Evolutionary conservation across 768 basidiomycete species (phyloP).

Genomic region (Butyriboletus loyo): DNA sequence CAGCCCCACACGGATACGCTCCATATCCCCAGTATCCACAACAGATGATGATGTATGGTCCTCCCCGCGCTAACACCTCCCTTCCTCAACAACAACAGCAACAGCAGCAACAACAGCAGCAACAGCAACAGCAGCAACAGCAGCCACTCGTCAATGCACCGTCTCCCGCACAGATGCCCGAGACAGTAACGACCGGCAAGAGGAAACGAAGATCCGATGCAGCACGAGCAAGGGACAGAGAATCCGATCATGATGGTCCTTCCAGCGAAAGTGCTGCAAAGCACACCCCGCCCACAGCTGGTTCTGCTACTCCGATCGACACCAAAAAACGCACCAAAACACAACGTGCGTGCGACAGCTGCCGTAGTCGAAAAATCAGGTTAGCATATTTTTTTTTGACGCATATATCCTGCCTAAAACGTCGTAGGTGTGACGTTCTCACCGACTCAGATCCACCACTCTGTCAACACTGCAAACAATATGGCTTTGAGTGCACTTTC

Average conservation of each 20-base stretch:
- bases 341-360: constrained; percentile 88
- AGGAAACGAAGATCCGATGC: constrained; percentile 58
- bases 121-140: constrained; percentile 23
- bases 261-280: constrained; percentile 45
- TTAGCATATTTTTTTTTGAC: constrained; percentile 24
- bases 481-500: constrained; percentile 92
- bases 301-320: constrained; percentile 42
- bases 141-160: constrained; percentile 33
- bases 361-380: constrained; percentile 88
- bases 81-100: constrained; percentile 34
- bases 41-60: constrained; percentile 69
- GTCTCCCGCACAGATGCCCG: constrained; percentile 34
- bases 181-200: constrained; percentile 41
- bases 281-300: constrained; percentile 29
- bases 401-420: constrained; percentile 13
- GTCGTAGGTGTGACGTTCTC: constrained; percentile 74
- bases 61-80: constrained; percentile 36
- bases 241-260: constrained; percentile 60
- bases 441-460: constrained; percentile 71
- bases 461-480: constrained; percentile 95
- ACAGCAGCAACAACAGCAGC: constrained; percentile 24
- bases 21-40: constrained; percentile 56
- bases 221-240: constrained; percentile 44
- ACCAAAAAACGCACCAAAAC: constrained; percentile 90
- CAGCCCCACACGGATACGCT: constrained; percentile 41